phyloP scores from a whole-genome alignment of 345 rosid genomes.

The Salix dunnii region DNA sequence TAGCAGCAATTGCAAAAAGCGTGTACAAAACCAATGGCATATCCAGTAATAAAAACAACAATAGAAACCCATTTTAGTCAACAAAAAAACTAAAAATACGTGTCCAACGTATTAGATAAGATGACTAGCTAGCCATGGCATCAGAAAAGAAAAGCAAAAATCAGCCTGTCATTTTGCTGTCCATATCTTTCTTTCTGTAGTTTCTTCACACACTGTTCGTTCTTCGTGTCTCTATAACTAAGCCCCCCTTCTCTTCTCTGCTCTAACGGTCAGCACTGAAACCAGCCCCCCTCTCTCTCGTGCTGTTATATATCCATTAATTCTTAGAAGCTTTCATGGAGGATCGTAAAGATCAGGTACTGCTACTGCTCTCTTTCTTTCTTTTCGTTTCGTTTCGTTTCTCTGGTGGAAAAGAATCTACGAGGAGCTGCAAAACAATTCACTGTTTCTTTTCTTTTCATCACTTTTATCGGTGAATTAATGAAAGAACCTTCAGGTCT shows the following conservation, averaged over 20 bases:
- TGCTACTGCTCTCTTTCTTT: not conserved
- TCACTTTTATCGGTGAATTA: not conserved
- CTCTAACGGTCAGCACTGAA: not conserved
- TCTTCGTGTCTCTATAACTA: no score
- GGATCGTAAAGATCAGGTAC: not conserved
- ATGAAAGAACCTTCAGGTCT: not conserved
- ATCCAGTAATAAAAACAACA: not conserved
- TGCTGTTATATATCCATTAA: not conserved
- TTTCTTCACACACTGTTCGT: not conserved
- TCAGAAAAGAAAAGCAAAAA: not conserved
- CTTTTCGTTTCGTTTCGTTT: not conserved
- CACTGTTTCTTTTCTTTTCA: not conserved
- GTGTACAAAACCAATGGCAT: not conserved
- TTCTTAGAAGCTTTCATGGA: not conserved
- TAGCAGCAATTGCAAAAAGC: not conserved
- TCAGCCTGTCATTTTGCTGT: not conserved
- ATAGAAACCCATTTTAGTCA: not conserved
- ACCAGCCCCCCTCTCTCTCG: not conserved
- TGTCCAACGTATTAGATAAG: not conserved
- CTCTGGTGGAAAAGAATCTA: not conserved
- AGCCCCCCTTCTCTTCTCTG: not conserved
- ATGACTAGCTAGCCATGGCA: not conserved
- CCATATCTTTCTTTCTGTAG: not conserved
- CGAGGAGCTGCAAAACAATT: not conserved
- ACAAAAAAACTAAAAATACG: not conserved